These are phyloP conservation scores for Arthrobotrys megalospora DNA, from an alignment of 2,329 filamentous ascomycete genomes.

Conservation along the genomic window DNA sequence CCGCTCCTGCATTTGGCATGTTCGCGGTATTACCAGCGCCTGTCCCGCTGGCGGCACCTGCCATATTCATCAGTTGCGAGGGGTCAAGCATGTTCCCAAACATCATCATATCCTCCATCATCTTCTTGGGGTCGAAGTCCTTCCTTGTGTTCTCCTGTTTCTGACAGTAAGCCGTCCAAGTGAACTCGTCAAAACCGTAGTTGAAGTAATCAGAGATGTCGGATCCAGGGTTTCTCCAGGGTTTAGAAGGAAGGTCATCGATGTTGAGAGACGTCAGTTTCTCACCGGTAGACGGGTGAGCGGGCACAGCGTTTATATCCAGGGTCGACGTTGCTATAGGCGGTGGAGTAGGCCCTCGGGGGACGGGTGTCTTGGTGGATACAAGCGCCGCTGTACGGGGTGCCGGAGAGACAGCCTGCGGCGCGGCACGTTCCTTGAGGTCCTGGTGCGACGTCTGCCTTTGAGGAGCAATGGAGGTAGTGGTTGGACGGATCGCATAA, in stretches of 20 bases:
- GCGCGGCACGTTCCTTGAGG: slow-evolving; percentile 45
- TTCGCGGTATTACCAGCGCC: slow-evolving; percentile 17
- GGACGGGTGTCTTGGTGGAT: slow-evolving; percentile 66
- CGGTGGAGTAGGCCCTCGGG: slow-evolving; percentile 72
- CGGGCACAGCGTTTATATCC: slow-evolving; percentile 85
- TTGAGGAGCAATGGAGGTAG: slow-evolving; percentile 56
- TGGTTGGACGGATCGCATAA: slow-evolving; percentile 63
- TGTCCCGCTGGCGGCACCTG: slow-evolving; percentile 20
- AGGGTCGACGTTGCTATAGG: slow-evolving; percentile 85
- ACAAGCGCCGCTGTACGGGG: slow-evolving; percentile 65
- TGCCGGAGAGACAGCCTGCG: slow-evolving; percentile 61
- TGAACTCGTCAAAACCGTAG: slow-evolving; percentile 98
- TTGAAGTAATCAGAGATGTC: slow-evolving; percentile 99
- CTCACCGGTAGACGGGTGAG: slow-evolving; percentile 81
- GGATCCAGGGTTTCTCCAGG: slow-evolving; percentile 93
- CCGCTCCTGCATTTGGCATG: slow-evolving; percentile 43
- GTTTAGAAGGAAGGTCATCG: slow-evolving; percentile 84
- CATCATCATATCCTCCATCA: slow-evolving; percentile 65
- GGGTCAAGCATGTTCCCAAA: slow-evolving; percentile 63
- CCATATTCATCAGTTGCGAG: slow-evolving; percentile 49
- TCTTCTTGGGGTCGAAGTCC: slow-evolving; percentile 86
- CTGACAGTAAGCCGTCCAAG: slow-evolving; percentile 92
- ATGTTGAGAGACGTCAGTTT: slow-evolving; percentile 86
- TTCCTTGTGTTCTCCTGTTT: slow-evolving; percentile 86
- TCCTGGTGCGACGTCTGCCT: slow-evolving; percentile 50